Evolutionary conservation across 768 basidiomycete genomes (phyloP).

Genomic region (Podaxis carcinomalis): DNA sequence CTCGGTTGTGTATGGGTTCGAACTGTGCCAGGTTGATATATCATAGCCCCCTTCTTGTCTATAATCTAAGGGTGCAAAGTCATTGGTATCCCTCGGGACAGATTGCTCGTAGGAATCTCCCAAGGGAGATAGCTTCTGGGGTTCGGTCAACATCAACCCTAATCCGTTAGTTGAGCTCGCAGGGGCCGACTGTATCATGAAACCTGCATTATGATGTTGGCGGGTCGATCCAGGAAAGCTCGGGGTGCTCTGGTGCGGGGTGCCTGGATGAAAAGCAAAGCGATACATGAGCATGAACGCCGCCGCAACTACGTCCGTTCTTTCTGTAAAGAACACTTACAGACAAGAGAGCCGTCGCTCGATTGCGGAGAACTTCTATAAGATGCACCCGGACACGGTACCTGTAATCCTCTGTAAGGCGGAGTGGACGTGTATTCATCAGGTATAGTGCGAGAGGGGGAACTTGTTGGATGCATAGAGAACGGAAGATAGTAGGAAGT

Average conservation of each 20-base stretch:
- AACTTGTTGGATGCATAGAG: background rate
- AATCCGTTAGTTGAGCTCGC: background rate
- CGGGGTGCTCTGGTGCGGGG: background rate
- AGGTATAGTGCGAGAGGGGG: background rate
- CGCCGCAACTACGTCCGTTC: background rate
- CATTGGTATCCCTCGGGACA: background rate
- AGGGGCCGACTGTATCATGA: background rate
- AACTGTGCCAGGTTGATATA: background rate
- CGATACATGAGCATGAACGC: background rate
- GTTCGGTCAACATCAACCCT: background rate
- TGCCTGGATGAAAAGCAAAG: background rate
- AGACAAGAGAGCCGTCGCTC: constrained; percentile 5
- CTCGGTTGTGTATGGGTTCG: background rate
- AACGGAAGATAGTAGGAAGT: background rate
- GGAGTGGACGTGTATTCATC: background rate
- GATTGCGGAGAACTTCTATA: background rate
- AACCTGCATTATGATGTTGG: background rate
- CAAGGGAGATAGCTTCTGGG: background rate
- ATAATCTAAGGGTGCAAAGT: background rate
- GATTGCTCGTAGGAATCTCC: background rate
- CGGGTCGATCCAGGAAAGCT: background rate
- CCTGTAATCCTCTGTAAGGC: background rate
- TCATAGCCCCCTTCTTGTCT: background rate
- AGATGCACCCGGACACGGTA: background rate
- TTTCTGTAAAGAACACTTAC: background rate